Base-by-base conservation (phyloP, 225 moss, liverwort and hornwort species). In the Bryoerythrophyllum caledonicum region DNA sequence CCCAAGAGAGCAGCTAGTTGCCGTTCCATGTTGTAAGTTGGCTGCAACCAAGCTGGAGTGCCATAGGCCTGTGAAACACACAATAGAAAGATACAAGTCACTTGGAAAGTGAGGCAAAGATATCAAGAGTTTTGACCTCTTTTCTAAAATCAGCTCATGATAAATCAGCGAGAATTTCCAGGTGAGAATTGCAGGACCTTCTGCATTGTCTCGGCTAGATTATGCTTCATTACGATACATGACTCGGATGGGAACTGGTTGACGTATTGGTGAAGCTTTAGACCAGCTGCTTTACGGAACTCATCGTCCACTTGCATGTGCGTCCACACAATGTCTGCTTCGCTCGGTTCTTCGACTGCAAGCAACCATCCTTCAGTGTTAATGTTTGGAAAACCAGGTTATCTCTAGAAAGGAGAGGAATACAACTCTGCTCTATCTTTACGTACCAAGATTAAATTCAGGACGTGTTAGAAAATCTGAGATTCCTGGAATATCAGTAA, bases 211-310 rank as follows among this genome's bases (percentile, higher is more conserved):
- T 93, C 82, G 10, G 97, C 97, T 58, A 99, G 80, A 86, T 91
- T 83, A 66, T 99, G 97, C 87, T 99, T 99, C 97, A 99, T 99
- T 73, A 99, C 93, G 38, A 99, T 32, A 83, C 93, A 95, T 11
- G 89, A 57, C 72, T 99, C 97, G 43, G 76, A 91, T 26, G 97
- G 95, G 63, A 95, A 99, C 80, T 99, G 97, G 76, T 93, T 99
- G 60, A 99, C 78, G 68, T 88, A 95, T 76, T 95, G 97, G 78
- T 91, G 80, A 63, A 85, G 14, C 75, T 80, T 81, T 58, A 93
- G 83, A 54, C 84, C 87, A 46, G 78, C 67, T 73, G 78, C 78
- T 77, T 85, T 89, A 24, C 87, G 84, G 62, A 91, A 81, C 51
- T 91, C 90, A 11, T 91, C 94, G 68, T 95, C 93, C 65, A 95